A percentile compares a stretch with the other conserved stretches of the same genome.
These are phyloP conservation scores for Theileria parva DNA, from an alignment of 169 alveolate species.

Conservation along the genomic window DNA sequence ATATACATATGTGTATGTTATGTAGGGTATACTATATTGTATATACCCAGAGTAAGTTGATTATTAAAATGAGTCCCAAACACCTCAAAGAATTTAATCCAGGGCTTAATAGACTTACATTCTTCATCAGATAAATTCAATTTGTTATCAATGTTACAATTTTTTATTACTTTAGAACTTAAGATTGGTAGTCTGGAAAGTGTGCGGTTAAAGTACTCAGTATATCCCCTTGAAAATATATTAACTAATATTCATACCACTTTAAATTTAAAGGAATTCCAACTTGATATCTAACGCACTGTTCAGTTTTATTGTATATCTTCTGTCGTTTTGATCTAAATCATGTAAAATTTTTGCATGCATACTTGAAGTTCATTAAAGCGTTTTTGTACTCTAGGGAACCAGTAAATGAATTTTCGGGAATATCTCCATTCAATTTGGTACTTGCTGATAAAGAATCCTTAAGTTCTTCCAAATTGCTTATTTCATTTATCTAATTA, in stretches of 20 bases:
- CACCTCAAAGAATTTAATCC: slow-evolving; percentile 60
- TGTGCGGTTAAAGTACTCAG: slow-evolving; percentile 35
- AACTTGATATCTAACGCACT: slow-evolving; percentile 58
- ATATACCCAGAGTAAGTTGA: slow-evolving; percentile 53
- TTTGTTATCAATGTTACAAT: slow-evolving; percentile 32
- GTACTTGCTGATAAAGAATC: slow-evolving; percentile 60
- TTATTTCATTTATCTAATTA: slow-evolving; percentile 46
- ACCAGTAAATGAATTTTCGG: slow-evolving; percentile 55
- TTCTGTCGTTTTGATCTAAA: slow-evolving; percentile 31
- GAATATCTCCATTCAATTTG: slow-evolving; percentile 55
- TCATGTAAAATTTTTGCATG: background rate
- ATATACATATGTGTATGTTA: background rate
- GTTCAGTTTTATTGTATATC: slow-evolving; percentile 43
- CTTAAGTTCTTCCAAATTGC: slow-evolving; percentile 53
- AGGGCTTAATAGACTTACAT: slow-evolving; percentile 35
- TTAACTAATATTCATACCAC: slow-evolving; percentile 22
- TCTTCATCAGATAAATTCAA: slow-evolving; percentile 8
- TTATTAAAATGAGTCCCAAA: slow-evolving; percentile 67
- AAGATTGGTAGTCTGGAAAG: slow-evolving; percentile 22
- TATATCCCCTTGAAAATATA: slow-evolving; percentile 31
- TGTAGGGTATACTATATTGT: background rate
- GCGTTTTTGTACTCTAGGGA: slow-evolving; percentile 55
- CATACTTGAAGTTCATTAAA: slow-evolving; percentile 24
- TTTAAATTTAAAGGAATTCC: slow-evolving; percentile 62
- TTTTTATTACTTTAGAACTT: background rate